These are phyloP conservation scores for Metschnikowia continentalis DNA, from an alignment of 805 yeast genomes.

Conservation along the genomic window DNA sequence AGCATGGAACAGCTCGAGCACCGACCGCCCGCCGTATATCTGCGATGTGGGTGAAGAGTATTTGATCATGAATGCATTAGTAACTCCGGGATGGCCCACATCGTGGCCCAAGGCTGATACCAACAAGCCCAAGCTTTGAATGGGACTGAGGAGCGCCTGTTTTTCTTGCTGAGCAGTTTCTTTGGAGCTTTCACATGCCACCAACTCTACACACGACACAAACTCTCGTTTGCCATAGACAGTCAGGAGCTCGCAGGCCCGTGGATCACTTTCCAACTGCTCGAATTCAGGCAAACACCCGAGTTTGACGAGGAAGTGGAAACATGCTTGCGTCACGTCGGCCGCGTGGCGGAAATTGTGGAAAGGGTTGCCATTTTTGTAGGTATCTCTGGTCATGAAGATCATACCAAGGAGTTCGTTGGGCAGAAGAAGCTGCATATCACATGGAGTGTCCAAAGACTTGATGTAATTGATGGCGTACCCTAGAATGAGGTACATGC, in stretches of 20 bases:
- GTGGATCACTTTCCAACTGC: constrained; percentile 32
- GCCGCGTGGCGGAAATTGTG: constrained; percentile 95
- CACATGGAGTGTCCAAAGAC: constrained; percentile 7
- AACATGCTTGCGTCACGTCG: constrained; percentile 90
- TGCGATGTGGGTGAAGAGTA: constrained; percentile 60
- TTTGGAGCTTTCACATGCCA: background rate
- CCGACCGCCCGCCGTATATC: constrained; percentile 60
- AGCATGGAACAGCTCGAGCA: constrained; percentile 79
- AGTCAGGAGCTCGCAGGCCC: constrained; percentile 24
- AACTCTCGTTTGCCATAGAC: constrained; percentile 7
- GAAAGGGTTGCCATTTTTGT: constrained; percentile 82
- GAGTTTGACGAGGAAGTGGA: constrained; percentile 52
- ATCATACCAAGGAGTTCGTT: constrained; percentile 57
- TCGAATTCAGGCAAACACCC: constrained; percentile 35
- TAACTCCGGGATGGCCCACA: constrained; percentile 95
- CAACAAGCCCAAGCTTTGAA: constrained; percentile 56
- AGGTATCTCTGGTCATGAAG: constrained; percentile 68
- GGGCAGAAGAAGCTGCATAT: constrained; percentile 15
- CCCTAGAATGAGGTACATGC: constrained; percentile 53
- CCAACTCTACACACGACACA: constrained; percentile 6
- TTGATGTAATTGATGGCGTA: constrained; percentile 34
- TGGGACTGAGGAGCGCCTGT: constrained; percentile 22
- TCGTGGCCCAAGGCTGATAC: constrained; percentile 93
- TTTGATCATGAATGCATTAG: constrained; percentile 64
- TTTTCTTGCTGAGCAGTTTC: background rate